These are phyloP conservation scores for Canariomyces notabilis DNA, from an alignment of 2,329 filamentous ascomycete species.

Conservation along the genomic window DNA sequence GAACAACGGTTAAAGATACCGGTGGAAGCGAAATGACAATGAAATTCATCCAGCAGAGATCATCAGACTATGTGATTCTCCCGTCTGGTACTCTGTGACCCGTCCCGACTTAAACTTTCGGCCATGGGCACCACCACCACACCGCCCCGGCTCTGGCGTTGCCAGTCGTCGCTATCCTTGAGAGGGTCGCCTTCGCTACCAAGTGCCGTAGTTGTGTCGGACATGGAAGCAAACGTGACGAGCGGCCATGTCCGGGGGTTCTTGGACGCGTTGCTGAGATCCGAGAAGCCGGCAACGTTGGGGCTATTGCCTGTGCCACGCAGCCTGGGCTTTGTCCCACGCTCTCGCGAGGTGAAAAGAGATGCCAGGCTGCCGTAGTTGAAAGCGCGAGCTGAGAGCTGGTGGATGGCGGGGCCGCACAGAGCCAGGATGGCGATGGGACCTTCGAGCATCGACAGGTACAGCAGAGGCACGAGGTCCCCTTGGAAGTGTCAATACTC, in stretches of 20 bases:
- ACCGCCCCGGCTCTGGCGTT: background rate
- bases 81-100: background rate
- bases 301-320: background rate
- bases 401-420: background rate
- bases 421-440: background rate
- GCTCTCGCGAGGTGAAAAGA: background rate
- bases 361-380: background rate
- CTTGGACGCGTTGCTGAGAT: background rate
- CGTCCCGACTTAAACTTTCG: background rate
- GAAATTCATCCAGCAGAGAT: background rate
- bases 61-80: background rate
- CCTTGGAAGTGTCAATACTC: background rate
- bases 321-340: background rate
- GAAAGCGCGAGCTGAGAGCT: background rate
- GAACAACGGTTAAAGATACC: too few relatives aligned
- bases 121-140: background rate
- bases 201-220: background rate
- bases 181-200: background rate
- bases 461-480: background rate
- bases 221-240: background rate
- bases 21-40: too few relatives aligned
- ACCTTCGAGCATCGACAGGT: constrained; percentile 1
- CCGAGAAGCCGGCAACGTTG: background rate
- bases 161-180: background rate
- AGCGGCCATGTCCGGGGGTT: background rate